Evolutionary conservation across 2,329 filamentous ascomycete species (phyloP), one percentile per base, ranked within the genome.

Genomic region (Colletotrichum salicis): DNA sequence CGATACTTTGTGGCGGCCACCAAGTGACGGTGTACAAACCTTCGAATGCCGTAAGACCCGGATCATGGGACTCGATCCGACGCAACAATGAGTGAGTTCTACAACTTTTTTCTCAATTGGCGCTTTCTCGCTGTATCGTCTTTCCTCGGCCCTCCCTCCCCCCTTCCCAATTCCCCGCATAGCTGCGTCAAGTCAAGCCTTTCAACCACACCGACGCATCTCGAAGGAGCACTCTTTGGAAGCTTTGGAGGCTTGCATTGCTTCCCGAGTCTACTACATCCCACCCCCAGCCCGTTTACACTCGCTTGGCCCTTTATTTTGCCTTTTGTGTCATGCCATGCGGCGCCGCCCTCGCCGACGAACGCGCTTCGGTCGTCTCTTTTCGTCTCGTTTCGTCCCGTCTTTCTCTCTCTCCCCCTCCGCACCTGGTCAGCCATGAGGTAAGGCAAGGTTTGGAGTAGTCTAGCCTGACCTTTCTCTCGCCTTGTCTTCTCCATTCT

Each of bases 31-130:
- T 64, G 51, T 61, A 72, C 56, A 35, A 45, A 65, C 60, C 29
- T 60, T n/a, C 68, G 67, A 67, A 75, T 76, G 73, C 67, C 71
- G 74, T 75, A 73, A 75, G 75, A 74, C 74, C 65, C 70, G 68
- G 78, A 80, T 75, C 77, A 81, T 81, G 79, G 77, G 79, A 77
- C 74, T 79, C 73, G 76, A 75, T 70, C 75, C 74, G 72, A 78
- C 76, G 76, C 78, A 75, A 81, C 71, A 77, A 81, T 81, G 79
- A 79, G 79, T 81, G 74, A 80, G 79, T 81, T 33, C 51, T 70
- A 33, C 64, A 33, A 2, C 37, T 41, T 41, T 35, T 61, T 56
- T 63, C 19, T n/a, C 13, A 15, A 29, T 65, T 63, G 59, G 45
- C 52, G 41, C 48, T 52, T 52, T n/a, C 68, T 35, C 37, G 41